Percentiles rank a stretch among this genome's conserved stretches.
These are phyloP conservation scores for Lipomyces lipofer DNA, from an alignment of 805 yeast species.

Conservation along the genomic window DNA sequence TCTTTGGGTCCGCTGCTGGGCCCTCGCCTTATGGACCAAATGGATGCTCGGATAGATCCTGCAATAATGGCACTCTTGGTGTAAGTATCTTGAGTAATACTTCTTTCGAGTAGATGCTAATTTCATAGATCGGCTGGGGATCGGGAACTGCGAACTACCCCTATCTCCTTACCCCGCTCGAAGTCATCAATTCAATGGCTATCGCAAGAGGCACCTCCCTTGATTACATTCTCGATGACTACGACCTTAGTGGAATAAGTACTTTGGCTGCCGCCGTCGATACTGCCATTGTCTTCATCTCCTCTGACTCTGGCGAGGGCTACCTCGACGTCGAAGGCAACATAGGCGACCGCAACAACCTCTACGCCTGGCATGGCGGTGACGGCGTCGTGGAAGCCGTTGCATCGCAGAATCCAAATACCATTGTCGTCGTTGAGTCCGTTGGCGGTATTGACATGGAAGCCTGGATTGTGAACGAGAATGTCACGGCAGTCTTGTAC, in stretches of 20 bases:
- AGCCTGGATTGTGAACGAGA: constrained; percentile 54
- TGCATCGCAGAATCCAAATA: constrained; percentile 53
- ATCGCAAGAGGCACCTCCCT: constrained; percentile 48
- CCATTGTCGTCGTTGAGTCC: constrained; percentile 59
- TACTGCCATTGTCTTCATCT: constrained; percentile 55
- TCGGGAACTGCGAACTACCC: constrained; percentile 61
- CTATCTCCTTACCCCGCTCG: constrained; percentile 58
- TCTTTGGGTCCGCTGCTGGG: constrained; percentile 58
- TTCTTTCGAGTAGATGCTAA: background rate
- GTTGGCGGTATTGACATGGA: constrained; percentile 65
- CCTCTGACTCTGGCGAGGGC: constrained; percentile 61
- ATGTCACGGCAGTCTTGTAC: constrained; percentile 58
- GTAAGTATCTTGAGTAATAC: constrained; percentile 17
- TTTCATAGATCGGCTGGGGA: constrained; percentile 55
- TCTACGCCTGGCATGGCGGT: constrained; percentile 57
- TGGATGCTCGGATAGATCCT: constrained; percentile 52
- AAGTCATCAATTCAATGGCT: constrained; percentile 54
- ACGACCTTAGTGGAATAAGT: constrained; percentile 48
- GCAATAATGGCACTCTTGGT: constrained; percentile 55
- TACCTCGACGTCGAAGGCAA: constrained; percentile 58
- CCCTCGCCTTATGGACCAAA: constrained; percentile 54
- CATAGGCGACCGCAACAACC: constrained; percentile 58
- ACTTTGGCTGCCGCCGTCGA: constrained; percentile 53
- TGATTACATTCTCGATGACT: constrained; percentile 49
- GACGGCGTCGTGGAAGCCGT: constrained; percentile 54